Evolutionary conservation across 2,329 filamentous ascomycete species (phyloP).

Genomic region (Beauveria pseudobassiana): DNA sequence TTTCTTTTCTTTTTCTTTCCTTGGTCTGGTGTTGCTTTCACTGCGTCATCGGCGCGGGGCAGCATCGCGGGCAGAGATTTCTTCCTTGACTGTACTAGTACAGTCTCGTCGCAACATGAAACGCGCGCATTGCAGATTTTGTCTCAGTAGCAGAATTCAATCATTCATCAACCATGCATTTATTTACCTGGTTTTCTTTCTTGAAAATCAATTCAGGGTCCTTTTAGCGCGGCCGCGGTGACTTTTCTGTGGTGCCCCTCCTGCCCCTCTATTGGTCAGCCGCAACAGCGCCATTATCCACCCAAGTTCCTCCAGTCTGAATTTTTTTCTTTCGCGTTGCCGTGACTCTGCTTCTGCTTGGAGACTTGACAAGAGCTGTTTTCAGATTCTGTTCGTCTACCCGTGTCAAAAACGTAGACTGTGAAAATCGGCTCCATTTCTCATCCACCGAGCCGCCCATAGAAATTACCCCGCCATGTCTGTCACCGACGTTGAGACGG

Average conservation of each 20-base stretch:
- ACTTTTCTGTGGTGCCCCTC: background rate
- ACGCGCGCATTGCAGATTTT: background rate
- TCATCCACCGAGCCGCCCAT: background rate
- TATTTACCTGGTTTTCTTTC: background rate
- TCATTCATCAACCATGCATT: background rate
- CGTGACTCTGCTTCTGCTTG: background rate
- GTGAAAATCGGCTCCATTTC: background rate
- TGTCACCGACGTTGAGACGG: constrained; percentile 1
- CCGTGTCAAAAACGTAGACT: background rate
- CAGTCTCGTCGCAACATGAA: background rate
- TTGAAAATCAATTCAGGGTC: background rate
- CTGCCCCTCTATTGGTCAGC: background rate
- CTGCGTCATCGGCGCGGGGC: background rate
- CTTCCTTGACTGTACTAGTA: background rate
- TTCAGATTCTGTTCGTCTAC: background rate
- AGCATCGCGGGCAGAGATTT: constrained; percentile 1
- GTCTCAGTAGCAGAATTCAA: background rate
- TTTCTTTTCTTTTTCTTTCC: no score
- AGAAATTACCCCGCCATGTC: background rate
- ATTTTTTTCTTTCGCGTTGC: background rate
- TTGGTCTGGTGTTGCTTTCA: background rate
- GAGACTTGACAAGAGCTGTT: background rate
- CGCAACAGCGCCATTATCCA: background rate
- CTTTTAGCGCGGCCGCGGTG: background rate
- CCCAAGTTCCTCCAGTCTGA: background rate